These are phyloP conservation scores for Chaetomiaceae sp. DNA, from an alignment of 2,329 filamentous ascomycete species.

Conservation along the genomic window DNA sequence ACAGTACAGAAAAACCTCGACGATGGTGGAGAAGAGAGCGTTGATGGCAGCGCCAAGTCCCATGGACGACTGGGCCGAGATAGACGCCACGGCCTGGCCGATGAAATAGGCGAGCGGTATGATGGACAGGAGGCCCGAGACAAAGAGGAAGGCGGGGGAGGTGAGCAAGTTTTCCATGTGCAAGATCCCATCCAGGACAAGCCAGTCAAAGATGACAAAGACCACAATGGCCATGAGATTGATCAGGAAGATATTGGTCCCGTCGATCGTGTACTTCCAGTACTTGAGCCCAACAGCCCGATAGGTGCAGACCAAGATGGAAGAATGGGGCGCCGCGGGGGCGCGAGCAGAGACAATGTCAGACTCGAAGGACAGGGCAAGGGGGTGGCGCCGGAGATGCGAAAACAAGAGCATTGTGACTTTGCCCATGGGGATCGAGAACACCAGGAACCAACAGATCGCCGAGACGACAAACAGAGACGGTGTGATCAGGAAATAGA, in stretches of 20 bases:
- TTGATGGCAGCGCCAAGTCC: conserved; percentile 95
- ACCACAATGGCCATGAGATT: conserved; percentile 91
- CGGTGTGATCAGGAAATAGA: conserved; percentile 88
- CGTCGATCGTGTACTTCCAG: conserved; percentile 99
- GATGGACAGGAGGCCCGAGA: conserved; percentile 79
- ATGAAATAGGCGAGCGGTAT: conserved; percentile 98
- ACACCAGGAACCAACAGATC: conserved; percentile 94
- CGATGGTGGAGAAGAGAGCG: conserved; percentile 94
- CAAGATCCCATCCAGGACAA: conserved; percentile 65
- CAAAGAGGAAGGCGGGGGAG: conserved; percentile 79
- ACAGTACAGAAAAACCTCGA: conserved; percentile 97
- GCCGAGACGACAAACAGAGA: conserved; percentile 78
- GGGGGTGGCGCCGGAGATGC: conserved; percentile 85
- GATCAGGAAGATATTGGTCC: conserved; percentile 98
- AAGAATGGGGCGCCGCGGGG: conserved; percentile 67
- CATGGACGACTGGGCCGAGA: conserved; percentile 98
- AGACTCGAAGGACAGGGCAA: conserved; percentile 89
- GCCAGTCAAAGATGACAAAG: conserved; percentile 92
- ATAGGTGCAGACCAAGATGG: conserved; percentile 93
- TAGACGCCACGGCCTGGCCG: conserved; percentile 94
- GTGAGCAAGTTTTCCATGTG: conserved; percentile 70
- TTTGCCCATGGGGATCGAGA: conserved; percentile 98
- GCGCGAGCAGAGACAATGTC: conserved; percentile 71
- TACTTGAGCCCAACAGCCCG: conserved; percentile 90
- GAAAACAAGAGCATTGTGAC: conserved; percentile 85